These are phyloP conservation scores for Moesziomyces sp. DNA, from an alignment of 1,284 basidiomycete genomes.

Conservation along the genomic window DNA sequence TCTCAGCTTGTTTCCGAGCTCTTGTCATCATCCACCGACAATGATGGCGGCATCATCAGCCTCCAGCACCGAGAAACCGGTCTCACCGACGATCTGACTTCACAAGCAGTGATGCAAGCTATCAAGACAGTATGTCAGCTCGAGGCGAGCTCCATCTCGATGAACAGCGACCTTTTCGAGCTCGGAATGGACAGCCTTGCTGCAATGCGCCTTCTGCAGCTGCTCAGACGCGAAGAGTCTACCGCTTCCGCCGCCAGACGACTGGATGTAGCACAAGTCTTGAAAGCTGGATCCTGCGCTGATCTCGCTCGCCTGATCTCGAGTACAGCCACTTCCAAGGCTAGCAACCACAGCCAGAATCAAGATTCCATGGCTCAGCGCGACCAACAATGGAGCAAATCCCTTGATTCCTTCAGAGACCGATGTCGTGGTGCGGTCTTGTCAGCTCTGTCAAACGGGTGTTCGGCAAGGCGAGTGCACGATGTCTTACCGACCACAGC, in stretches of 20 bases:
- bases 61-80: neutral
- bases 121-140: slow-evolving; percentile 1
- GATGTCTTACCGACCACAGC: slow-evolving; percentile 16
- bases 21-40: neutral
- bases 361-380: neutral
- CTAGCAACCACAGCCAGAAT: too few relatives aligned
- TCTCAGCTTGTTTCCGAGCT: slow-evolving; percentile 2
- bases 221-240: slow-evolving; percentile 6
- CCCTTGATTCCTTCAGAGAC: neutral
- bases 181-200: slow-evolving; percentile 24
- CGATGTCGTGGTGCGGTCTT: neutral
- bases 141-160: slow-evolving; percentile 1
- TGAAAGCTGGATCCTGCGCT: slow-evolving; percentile 4
- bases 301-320: slow-evolving; percentile 10
- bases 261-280: slow-evolving; percentile 1
- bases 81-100: neutral
- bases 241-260: slow-evolving; percentile 2
- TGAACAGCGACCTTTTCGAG: slow-evolving; percentile 6
- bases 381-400: neutral
- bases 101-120: slow-evolving; percentile 5
- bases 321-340: neutral
- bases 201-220: slow-evolving; percentile 26
- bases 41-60: neutral
- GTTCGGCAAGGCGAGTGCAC: neutral
- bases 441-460: neutral